phyloP scores from a whole-genome alignment of 495 filamentous ascomycete genomes.

The Rhizodiscina lignyota region DNA sequence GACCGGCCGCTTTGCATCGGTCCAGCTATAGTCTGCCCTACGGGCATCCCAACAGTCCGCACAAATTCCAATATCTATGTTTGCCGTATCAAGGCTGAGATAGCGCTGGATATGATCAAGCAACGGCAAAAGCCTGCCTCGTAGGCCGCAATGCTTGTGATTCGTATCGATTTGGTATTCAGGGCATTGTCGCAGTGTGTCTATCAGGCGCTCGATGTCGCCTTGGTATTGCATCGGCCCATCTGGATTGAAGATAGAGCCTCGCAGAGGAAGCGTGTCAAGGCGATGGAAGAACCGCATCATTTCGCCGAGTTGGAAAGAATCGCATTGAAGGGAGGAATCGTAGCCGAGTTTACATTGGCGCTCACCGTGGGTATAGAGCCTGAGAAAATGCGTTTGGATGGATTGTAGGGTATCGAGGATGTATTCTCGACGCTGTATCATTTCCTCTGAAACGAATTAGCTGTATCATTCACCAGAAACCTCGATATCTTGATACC shows the following conservation, averaged over 20 bases:
- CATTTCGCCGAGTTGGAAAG: constrained; percentile 77
- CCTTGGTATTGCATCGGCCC: constrained; percentile 19
- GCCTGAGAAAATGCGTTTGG: constrained; percentile 50
- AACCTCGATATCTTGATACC: constrained; percentile 24
- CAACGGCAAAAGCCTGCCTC: constrained; percentile 47
- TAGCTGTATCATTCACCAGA: not conserved
- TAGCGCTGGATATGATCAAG: constrained; percentile 43
- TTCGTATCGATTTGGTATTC: constrained; percentile 65
- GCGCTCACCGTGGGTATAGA: constrained; percentile 41
- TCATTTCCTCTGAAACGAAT: constrained; percentile 44
- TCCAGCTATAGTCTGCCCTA: constrained; percentile 18
- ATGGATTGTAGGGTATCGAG: constrained; percentile 63
- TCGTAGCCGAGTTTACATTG: constrained; percentile 68
- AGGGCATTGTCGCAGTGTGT: constrained; percentile 42
- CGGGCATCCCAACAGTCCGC: constrained; percentile 26
- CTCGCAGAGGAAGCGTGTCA: constrained; percentile 24
- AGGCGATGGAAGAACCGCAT: constrained; percentile 51
- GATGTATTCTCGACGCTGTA: constrained; percentile 49
- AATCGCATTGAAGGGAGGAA: constrained; percentile 59
- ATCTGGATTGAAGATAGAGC: constrained; percentile 15
- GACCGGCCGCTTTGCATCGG: constrained; percentile 18
- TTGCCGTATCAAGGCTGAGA: constrained; percentile 9
- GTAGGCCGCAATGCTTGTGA: constrained; percentile 63
- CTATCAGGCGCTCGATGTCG: constrained; percentile 34
- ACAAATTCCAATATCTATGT: constrained; percentile 19